Evolutionary conservation across 495 filamentous ascomycete species (phyloP), one percentile per base, ranked within the genome.

Genomic region (Penicillium parvum): DNA sequence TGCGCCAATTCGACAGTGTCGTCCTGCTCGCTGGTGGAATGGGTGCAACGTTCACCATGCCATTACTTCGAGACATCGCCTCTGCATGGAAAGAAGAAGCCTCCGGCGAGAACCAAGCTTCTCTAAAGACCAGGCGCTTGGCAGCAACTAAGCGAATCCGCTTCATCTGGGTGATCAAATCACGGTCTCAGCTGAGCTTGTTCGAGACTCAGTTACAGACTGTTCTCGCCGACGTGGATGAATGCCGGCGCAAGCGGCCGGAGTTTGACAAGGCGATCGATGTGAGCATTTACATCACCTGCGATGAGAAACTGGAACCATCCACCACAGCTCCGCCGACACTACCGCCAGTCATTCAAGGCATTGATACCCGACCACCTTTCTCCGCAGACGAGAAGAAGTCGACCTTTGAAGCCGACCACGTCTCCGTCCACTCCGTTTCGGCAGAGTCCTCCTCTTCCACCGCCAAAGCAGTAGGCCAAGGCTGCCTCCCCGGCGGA

Each of bases 111-210:
- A 43, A 10, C 1, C 15, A 33, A 7, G 25, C 8, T 8, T 27
- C 38, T 7, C 10, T 23, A 10, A 32, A 14, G 4, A 21, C 18
- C 4, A 5, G 26, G 12, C 43, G 43, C 8, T 25, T 53, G 5
- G 58, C 66, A 5, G 86, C 79, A 38, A 84, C 80, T 9, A 79
- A 81, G 43, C 71, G 77, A 22, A 61, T 90, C 9, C 75, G 80
- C 9, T 86, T 91, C 42, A 65, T 91, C 2, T 82, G 90, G 69
- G 77, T 87, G 15, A 78, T 91, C 27, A 86, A 79, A 49, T 76
- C 79, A 19, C 74, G 76, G 0, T 74, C 78, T 7, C 84, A 90
- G 45, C 61, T 85, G n/a, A 69, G 61, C 20, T 90, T 82, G 72
- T 88, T 88, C 47, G 71, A 77, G n/a, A 58, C 64, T 8, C 75